Percentiles rank a stretch among this genome's conserved stretches.
phyloP scores from a whole-genome alignment of 2,329 filamentous ascomycete genomes.

The Mollisiaceae sp. region DNA sequence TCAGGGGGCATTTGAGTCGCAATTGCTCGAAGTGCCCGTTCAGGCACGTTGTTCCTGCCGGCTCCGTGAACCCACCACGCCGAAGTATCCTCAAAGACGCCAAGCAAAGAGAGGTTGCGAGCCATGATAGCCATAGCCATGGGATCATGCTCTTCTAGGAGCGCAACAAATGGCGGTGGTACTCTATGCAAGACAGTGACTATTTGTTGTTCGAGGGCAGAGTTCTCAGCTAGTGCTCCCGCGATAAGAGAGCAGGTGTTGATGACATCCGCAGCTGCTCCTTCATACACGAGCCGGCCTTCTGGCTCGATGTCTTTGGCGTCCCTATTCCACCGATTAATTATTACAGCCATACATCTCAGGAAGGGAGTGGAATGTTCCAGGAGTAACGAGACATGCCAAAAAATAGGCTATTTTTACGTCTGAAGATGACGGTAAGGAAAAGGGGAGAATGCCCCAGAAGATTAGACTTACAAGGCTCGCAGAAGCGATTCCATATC shows the following conservation, averaged over 20 bases:
- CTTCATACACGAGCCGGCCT: slow-evolving; percentile 13
- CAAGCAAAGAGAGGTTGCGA: slow-evolving; percentile 20
- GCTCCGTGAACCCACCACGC: slow-evolving; percentile 33
- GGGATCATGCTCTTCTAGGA: slow-evolving; percentile 23
- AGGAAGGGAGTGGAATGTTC: too few species aligned
- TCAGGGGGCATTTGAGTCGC: slow-evolving; percentile 18
- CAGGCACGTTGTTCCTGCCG: slow-evolving; percentile 16
- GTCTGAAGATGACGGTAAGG: too few species aligned
- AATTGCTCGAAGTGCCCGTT: slow-evolving; percentile 20
- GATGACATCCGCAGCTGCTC: slow-evolving; percentile 15
- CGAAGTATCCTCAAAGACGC: slow-evolving; percentile 18
- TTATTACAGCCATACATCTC: too few species aligned
- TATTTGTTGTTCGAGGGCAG: slow-evolving; percentile 28
- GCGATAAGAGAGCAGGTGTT: slow-evolving; percentile 20
- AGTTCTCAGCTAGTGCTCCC: slow-evolving; percentile 7
- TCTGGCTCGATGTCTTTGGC: background rate
- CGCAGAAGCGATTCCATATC: slow-evolving; percentile 16
- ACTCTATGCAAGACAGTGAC: slow-evolving; percentile 23
- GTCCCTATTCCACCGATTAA: background rate
- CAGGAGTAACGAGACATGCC: too few species aligned
- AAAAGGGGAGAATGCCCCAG: too few species aligned
- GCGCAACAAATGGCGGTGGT: slow-evolving; percentile 20
- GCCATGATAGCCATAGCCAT: slow-evolving; percentile 28
- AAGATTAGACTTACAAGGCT: background rate
- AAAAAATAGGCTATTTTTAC: too few species aligned